Evolutionary conservation across 1,284 basidiomycete species (phyloP), one percentile per base, ranked within the genome.

Genomic region (Trichosporon inkin): DNA sequence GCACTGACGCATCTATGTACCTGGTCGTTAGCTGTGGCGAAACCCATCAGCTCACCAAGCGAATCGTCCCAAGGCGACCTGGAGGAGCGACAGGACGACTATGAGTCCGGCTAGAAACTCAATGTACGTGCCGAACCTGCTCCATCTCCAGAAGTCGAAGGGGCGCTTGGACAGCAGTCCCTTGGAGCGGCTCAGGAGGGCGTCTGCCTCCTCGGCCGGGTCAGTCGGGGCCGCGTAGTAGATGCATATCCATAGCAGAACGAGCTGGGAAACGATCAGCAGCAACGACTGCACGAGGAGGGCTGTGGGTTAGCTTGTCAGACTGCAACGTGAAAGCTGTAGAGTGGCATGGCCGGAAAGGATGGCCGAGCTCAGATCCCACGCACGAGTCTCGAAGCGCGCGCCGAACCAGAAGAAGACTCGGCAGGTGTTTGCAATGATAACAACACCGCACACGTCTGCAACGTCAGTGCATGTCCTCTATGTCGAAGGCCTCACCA

Each of bases 321-420:
- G 39, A n/a, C 11, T 11, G n/a, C 4, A 10, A 7, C 38, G 19
- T 40, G n/a, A n/a, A 16, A 19, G 14, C 20, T 44, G 41, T 6
- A 28, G 20, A 32, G 38, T 14, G 24, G 16, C 6, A 8, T 52
- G 24, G 36, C 39, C 17, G 34, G 22, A 17, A 35, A 54, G 53
- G 56, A n/a, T 32, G 53, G 52, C 28, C 5, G 51, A 38, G 37
- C 16, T 17, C n/a, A 34, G n/a, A 10, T 24, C 6, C 3, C 44
- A 64, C 73, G 56, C 47, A 78, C 77, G 70, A 7, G 75, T 73
- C 62, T 82, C 81, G 63, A 82, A 82, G 4, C 77, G 71, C 47
- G 80, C 78, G 1, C 80, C 81, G 35, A 81, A 75, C 79, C 80
- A 81, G 70, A 80, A 82, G 71, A 79, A 78, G 47, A 75, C 67